Base-by-base conservation (phyloP, 2,329 filamentous ascomycete genomes). In the Nemania sp. region DNA sequence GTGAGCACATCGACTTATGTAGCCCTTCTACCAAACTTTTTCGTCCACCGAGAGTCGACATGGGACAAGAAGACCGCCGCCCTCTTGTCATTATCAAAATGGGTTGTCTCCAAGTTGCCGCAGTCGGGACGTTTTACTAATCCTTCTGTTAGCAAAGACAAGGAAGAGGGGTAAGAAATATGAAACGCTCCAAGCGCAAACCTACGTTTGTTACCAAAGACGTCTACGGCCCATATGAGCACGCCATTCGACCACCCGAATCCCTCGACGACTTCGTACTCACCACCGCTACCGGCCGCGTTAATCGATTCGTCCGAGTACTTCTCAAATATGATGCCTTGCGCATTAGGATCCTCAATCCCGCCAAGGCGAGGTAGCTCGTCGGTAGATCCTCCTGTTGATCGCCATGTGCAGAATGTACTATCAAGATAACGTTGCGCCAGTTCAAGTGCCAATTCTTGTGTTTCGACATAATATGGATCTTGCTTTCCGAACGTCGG, bases 231-330 rank as follows among this genome's bases (percentile, higher is more conserved):
- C 89, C 89, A 92, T 60, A 92, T 87, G 32, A 92, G 77, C 60
- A 91, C 89, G 32, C 90, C 90, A 71, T 92, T 92, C 0, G 87
- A 88, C 90, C 90, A 92, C 6, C 89, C 90, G 72, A 92, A 92
- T 0, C 90, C 89, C 79, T 91, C 88, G 2, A 91, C 89, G 5
- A 92, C 89, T 62, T 87, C 84, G 76, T 92, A 92, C 81, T 92
- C 90, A 70, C 90, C 90, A 5, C 90, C 90, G 6, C 87, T 81
- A 29, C 90, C 90, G 1, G 87, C 88, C 0, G 84, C 85, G 69
- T 90, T 89, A 53, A 84, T 88, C 7, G 85, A 79, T 64, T 86
- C 86, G 71, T 90, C 87, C 13, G 81, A 82, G 75, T 92, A 92
- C 82, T 92, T 92, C 77, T 92, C 90, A 75, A 92, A 92, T 82